Percentiles rank a stretch among this genome's conserved stretches.
These are phyloP conservation scores for Schizochytrium sp. DNA, from an alignment of 108 stramenopile species.

Conservation along the genomic window DNA sequence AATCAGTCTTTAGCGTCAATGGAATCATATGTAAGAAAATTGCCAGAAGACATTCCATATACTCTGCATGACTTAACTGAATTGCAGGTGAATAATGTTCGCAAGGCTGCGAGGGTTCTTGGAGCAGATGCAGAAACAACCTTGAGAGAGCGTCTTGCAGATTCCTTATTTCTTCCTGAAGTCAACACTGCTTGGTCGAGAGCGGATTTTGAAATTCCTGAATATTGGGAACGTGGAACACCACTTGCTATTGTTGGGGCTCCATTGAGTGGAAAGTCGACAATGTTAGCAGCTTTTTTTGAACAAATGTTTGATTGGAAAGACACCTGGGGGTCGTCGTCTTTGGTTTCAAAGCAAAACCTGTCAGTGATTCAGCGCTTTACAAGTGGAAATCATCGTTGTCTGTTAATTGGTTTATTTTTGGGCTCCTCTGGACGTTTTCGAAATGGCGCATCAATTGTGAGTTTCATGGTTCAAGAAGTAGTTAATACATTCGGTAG, in stretches of 20 bases:
- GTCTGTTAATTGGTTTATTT: neutral
- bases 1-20: neutral
- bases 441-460: neutral
- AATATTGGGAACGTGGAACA: neutral
- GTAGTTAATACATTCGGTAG: neutral
- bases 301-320: neutral
- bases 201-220: neutral
- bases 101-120: neutral
- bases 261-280: neutral
- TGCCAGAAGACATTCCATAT: neutral
- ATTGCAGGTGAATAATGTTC: neutral
- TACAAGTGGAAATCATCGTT: neutral
- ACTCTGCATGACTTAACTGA: slow-evolving; percentile 1
- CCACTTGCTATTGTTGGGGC: slow-evolving; percentile 33
- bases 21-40: neutral
- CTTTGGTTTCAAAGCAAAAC: neutral
- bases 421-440: neutral
- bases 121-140: neutral
- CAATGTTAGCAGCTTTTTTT: neutral
- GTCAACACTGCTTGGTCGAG: neutral
- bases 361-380: neutral
- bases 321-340: neutral
- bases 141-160: neutral
- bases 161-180: neutral
- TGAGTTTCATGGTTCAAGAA: neutral